phyloP scores from a whole-genome alignment of 768 basidiomycete genomes.

The Boletus tylopilopsis region DNA sequence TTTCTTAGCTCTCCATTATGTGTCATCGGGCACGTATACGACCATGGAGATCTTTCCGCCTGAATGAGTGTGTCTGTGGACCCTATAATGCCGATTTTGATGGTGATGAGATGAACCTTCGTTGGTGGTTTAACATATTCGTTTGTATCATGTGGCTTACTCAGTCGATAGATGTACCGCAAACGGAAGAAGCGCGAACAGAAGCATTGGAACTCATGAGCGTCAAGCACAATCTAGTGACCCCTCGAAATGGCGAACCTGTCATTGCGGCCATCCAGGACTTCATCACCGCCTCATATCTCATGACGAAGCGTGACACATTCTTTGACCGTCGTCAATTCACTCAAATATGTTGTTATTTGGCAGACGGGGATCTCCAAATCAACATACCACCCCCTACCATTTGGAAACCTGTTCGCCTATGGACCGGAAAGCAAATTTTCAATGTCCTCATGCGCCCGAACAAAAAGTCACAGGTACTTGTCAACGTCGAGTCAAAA shows the following conservation, averaged over 20 bases:
- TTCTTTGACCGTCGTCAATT: constrained; percentile 95
- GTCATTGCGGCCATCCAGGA: constrained; percentile 99
- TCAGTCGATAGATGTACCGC: constrained; percentile 75
- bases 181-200: constrained; percentile 96
- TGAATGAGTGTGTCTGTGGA: constrained; percentile 99
- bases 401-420: constrained; percentile 85
- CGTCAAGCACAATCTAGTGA: constrained; percentile 95
- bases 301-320: constrained; percentile 87
- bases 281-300: constrained; percentile 97
- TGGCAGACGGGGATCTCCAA: constrained; percentile 85
- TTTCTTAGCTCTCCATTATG: constrained; percentile 89
- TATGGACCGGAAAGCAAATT: constrained; percentile 99
- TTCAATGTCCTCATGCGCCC: constrained; percentile 97
- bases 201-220: constrained; percentile 98
- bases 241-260: constrained; percentile 96
- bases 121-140: constrained; percentile 62
- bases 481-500: constrained; percentile 94
- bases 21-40: constrained; percentile 95
- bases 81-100: constrained; percentile 99
- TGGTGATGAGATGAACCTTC: constrained; percentile 99
- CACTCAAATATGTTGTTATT: constrained; percentile 93
- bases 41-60: constrained; percentile 94
- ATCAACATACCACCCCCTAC: constrained; percentile 96
- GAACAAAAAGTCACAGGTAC: constrained; percentile 73
- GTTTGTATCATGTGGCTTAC: constrained; percentile 1